Evolutionary conservation across 2,329 filamentous ascomycete genomes (phyloP).

Genomic region (Podosphaera xanthii): DNA sequence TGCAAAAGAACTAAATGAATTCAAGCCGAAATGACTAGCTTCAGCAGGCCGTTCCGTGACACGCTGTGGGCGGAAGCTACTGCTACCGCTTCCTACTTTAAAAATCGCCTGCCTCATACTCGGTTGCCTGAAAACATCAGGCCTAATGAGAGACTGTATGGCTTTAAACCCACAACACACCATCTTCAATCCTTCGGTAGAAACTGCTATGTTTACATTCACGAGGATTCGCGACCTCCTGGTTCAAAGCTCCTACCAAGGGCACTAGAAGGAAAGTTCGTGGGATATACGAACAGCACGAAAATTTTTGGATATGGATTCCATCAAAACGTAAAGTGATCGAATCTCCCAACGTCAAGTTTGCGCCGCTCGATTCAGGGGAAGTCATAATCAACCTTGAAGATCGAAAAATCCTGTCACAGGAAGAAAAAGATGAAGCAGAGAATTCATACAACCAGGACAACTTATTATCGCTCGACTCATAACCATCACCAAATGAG

Average conservation of each 20-base stretch:
- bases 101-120: background rate
- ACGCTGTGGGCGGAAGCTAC: background rate
- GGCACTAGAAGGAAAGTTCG: too few relatives aligned
- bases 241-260: too few relatives aligned
- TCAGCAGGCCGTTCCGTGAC: too few relatives aligned
- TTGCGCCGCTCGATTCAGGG: background rate
- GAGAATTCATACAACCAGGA: background rate
- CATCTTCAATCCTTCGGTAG: too few relatives aligned
- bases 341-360: background rate
- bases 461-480: background rate
- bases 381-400: background rate
- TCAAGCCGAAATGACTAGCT: too few relatives aligned
- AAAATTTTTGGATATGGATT: background rate
- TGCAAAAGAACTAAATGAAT: too few relatives aligned
- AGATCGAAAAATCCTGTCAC: background rate
- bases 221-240: too few relatives aligned
- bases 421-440: background rate
- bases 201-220: too few relatives aligned
- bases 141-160: background rate
- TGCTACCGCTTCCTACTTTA: background rate
- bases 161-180: too few relatives aligned
- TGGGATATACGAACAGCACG: background rate
- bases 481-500: background rate
- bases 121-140: background rate
- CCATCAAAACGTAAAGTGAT: background rate